Conservation (phyloP, 1,284 basidiomycete species). For the Ustilago curta region DNA sequence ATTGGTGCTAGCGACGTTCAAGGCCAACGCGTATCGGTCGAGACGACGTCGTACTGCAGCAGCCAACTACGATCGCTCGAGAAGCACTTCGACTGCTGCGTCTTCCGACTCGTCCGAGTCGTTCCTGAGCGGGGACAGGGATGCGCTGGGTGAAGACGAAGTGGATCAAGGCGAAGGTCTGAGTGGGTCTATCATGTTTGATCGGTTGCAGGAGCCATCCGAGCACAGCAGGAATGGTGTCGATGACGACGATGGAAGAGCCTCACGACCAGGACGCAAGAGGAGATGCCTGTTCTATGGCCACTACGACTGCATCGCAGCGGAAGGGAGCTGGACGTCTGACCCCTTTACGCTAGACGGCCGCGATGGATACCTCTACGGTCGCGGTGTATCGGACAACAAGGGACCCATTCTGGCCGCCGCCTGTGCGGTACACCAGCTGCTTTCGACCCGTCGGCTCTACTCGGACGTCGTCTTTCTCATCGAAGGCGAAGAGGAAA, state of each 20-base stretch:
- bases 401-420: slow-evolving; percentile 93
- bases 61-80: slow-evolving; percentile 13
- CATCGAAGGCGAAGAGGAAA: slow-evolving; percentile 96
- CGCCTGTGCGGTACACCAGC: slow-evolving; percentile 86
- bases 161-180: slow-evolving; percentile 22
- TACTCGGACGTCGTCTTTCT: slow-evolving; percentile 89
- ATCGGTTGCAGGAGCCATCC: slow-evolving; percentile 20
- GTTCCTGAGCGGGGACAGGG: slow-evolving; percentile 7
- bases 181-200: slow-evolving; percentile 43
- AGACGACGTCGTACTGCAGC: slow-evolving; percentile 19
- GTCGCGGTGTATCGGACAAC: slow-evolving; percentile 81
- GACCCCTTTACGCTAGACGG: slow-evolving; percentile 87
- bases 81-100: slow-evolving; percentile 22
- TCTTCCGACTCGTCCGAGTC: slow-evolving; percentile 26
- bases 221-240: background rate
- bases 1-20: slow-evolving; percentile 64
- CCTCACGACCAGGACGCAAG: slow-evolving; percentile 11
- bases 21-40: slow-evolving; percentile 37
- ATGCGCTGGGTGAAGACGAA: slow-evolving; percentile 5
- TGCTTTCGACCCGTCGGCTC: slow-evolving; percentile 80
- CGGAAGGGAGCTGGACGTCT: slow-evolving; percentile 76
- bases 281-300: slow-evolving; percentile 63
- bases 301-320: slow-evolving; percentile 65
- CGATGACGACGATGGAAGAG: slow-evolving; percentile 13
- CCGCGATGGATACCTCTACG: slow-evolving; percentile 91